phyloP scores from a whole-genome alignment of 768 basidiomycete species.

The Phlebiopsis flavidoalba region DNA sequence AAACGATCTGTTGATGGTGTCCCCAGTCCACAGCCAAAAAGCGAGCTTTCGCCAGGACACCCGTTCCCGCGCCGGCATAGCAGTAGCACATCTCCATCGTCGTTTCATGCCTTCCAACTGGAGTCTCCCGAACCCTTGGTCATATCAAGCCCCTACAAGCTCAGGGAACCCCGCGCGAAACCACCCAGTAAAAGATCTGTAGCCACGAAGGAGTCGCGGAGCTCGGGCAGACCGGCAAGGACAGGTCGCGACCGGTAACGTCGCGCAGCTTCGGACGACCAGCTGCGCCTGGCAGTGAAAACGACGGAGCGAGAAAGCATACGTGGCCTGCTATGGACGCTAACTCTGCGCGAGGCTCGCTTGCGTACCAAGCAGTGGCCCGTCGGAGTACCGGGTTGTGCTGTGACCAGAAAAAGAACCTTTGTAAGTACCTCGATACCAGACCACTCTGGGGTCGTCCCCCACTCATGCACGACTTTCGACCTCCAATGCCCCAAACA shows the following conservation, averaged over 20 bases:
- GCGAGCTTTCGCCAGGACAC: neutral
- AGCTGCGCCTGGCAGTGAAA: neutral
- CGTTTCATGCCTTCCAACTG: constrained; percentile 17
- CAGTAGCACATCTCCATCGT: constrained; percentile 15
- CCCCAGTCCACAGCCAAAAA: constrained; percentile 1
- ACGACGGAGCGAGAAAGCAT: neutral
- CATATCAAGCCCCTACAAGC: constrained; percentile 14
- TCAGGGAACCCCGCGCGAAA: neutral
- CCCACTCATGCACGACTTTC: constrained; percentile 52
- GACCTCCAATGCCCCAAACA: constrained; percentile 72
- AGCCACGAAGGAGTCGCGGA: constrained; percentile 2
- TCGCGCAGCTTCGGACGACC: neutral
- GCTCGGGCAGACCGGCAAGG: constrained; percentile 1
- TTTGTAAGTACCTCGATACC: constrained; percentile 37
- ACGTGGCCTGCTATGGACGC: constrained; percentile 8
- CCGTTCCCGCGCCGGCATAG: constrained; percentile 5
- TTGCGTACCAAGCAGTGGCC: constrained; percentile 10
- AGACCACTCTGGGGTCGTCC: constrained; percentile 62
- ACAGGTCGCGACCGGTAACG: neutral
- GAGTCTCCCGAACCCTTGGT: constrained; percentile 11
- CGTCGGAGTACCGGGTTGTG: constrained; percentile 9
- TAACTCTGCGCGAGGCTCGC: neutral
- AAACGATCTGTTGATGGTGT: constrained; percentile 14
- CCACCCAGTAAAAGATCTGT: constrained; percentile 1
- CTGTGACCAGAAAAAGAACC: constrained; percentile 9